These are phyloP conservation scores for Fraxinus anomala DNA, from an alignment of 257 asterid species.

Conservation along the genomic window DNA sequence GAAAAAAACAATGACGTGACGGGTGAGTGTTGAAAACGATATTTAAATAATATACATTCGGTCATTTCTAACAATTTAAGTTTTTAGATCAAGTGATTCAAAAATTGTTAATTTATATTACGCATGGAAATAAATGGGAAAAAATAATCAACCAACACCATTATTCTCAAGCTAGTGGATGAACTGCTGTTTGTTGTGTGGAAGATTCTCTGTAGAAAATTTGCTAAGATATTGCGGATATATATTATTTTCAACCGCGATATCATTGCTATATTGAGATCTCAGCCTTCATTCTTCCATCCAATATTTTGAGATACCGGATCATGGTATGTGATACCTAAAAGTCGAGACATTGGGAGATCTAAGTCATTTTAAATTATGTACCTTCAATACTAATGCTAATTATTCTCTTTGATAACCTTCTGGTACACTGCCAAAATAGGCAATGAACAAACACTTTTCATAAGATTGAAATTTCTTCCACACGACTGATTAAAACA, in stretches of 20 bases:
- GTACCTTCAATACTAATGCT: neutral
- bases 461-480: neutral
- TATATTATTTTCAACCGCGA: neutral
- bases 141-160: neutral
- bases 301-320: neutral
- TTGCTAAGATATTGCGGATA: too few species aligned
- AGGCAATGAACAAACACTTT: neutral
- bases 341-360: too few species aligned
- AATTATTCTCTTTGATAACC: neutral
- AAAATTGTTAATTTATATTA: too few species aligned
- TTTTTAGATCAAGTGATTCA: neutral
- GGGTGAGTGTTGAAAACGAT: too few species aligned
- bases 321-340: neutral
- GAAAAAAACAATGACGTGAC: neutral
- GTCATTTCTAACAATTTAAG: neutral
- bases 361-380: too few species aligned
- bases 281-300: neutral
- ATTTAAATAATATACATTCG: neutral
- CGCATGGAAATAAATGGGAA: neutral
- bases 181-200: neutral
- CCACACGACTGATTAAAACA: neutral
- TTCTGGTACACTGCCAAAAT: neutral
- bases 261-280: neutral
- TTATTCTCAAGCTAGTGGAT: neutral
- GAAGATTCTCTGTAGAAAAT: neutral